Base-by-base conservation (phyloP, 345 rosid genomes). In the Bruguiera sexangula region DNA sequence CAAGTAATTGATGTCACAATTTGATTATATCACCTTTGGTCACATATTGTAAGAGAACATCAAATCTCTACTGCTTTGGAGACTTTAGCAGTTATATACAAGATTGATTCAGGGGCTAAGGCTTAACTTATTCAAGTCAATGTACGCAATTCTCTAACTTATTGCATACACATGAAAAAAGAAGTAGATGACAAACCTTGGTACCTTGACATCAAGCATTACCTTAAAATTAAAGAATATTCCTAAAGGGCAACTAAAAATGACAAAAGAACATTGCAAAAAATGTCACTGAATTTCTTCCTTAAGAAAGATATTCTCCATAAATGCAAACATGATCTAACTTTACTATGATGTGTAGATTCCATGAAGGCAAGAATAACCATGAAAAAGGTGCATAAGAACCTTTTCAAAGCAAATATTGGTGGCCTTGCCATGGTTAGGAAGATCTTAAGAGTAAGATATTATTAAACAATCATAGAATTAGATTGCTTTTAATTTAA, bases 401-500 rank as follows among this genome's bases (percentile, higher is more conserved):
- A 72, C 63, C 6, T 32, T 4, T 32, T 0, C 6, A 6, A 32
- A 4, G 0, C 6, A 4, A 4, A 32, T 5, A 4, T 6, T 32
- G 6, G 36, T 4, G 36, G 36, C 36, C 36, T 4, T 6, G 36
- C 36, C 6, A 5, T 32, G 7, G 1, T 32, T 6, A 24, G 19
- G 22, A 24, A 76, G 2, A 60, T 70, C 13, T 53, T 52, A 16
- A 26, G 58, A 8, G 46, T 13, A 0, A 51, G 79, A 0, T 76
- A 70, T 8, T 76, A 15, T 53, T 39, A 36, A 71, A 1, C 52
- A 0, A 66, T 57, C 1, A 65, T 76, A 50, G 62, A 50, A 6
- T 0, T 8, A 0, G 30, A 70, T 51, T 70, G 63, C 8, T 20
- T 65, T 0, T 3, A 31, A 0, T 65, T 0, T 3, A 31, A 0